Base-by-base conservation (phyloP, 768 basidiomycete genomes). In the Suillus alpinus region DNA sequence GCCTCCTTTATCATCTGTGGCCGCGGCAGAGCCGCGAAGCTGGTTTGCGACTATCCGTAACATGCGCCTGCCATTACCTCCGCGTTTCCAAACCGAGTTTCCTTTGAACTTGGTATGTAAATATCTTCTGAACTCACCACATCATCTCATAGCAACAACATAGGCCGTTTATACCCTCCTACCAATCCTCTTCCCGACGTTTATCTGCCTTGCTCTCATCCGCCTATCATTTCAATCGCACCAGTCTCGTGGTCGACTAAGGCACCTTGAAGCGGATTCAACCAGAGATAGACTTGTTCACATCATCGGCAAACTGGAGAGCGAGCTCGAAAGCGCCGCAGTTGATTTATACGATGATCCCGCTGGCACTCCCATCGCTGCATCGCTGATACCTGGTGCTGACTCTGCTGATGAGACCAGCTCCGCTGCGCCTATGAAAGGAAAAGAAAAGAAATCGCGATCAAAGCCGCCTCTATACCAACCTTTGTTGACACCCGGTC, bases 51-150 rank as follows among this genome's bases (percentile, higher is more conserved):
- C 66, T 23, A 61, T 80, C 13, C 78, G 76, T 57, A 74, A 77
- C 5, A 65, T 66, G 5, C 71, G 69, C 6, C 81, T 82, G 6
- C 65, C 84, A 3, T 65, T 93, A 2, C 87, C 89, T 0, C 87
- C 91, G 1, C 69, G 72, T 40, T 75, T 89, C 0, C 84, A 86
- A 62, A 75, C 82, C 40, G 70, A 73, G 1, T 91, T 91, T 62
- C 92, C 92, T 2, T 72, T 85, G 57, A 94, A 92, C 68, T 56
- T 93, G 18, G 88, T 94, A 65, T 59, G 87, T 74, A 8, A 2
- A 12, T 43, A 40, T 32, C 23, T 14, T 39, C 34, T 57, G 16
- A 56, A n/a, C 20, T 56, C 1, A 36, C 26, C 10, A 12, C 23
- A 39, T 52, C 6, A 50, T 56, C 6, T 53, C 34, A 53, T 18